Conservation (phyloP, 1,284 basidiomycete species). For the Malassezia equina region DNA sequence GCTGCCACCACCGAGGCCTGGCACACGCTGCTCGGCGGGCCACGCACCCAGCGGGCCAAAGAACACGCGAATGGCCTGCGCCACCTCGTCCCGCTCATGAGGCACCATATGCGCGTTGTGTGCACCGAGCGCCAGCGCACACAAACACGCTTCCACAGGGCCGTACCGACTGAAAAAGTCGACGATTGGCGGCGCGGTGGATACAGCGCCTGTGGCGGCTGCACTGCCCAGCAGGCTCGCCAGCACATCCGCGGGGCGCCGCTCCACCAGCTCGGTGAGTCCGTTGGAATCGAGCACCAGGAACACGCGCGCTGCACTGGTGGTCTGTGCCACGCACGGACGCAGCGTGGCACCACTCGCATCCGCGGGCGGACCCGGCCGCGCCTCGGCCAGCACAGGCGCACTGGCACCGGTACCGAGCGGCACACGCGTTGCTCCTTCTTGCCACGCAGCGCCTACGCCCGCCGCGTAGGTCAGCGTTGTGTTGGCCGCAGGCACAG, state of each 20-base stretch:
- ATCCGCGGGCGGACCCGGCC: neutral
- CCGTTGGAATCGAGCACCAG: constrained; percentile 77
- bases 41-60: constrained; percentile 38
- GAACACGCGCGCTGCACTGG: constrained; percentile 63
- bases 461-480: constrained; percentile 2
- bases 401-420: constrained; percentile 27
- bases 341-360: constrained; percentile 52
- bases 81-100: constrained; percentile 29
- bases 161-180: constrained; percentile 41
- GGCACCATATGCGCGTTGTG: constrained; percentile 39
- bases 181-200: constrained; percentile 28
- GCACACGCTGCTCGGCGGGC: constrained; percentile 34
- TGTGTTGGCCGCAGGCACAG: neutral
- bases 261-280: constrained; percentile 69
- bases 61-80: constrained; percentile 39
- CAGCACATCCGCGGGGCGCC: constrained; percentile 71
- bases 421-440: constrained; percentile 25
- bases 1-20: constrained; percentile 21
- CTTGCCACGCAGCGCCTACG: constrained; percentile 14
- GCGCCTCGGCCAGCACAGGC: constrained; percentile 30
- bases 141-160: constrained; percentile 63
- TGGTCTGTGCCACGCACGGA: constrained; percentile 70
- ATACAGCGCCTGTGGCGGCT: constrained; percentile 25
- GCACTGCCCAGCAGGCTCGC: constrained; percentile 50
- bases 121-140: constrained; percentile 64